These are phyloP conservation scores for Thermochaetoides thermophila DNA, from an alignment of 495 filamentous ascomycete species.

Conservation along the genomic window DNA sequence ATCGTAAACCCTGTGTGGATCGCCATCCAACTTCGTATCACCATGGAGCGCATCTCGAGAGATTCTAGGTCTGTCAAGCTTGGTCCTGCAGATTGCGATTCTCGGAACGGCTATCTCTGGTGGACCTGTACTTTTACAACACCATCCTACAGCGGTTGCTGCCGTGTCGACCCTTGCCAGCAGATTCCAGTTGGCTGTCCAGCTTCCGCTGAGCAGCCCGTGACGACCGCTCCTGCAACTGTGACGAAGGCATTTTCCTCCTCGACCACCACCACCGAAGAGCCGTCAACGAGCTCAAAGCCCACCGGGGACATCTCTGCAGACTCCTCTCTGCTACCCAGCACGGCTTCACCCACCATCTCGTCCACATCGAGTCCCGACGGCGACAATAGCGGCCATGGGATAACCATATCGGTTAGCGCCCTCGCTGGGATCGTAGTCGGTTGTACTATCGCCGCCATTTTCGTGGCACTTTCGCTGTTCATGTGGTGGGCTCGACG, in stretches of 20 bases:
- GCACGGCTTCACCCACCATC: conserved; percentile 1
- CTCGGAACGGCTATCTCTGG: conserved; percentile 7
- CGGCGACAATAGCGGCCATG: conserved; percentile 1
- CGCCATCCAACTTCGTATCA: background rate
- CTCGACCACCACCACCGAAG: background rate
- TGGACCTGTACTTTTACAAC: conserved; percentile 6
- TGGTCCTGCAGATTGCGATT: conserved; percentile 1
- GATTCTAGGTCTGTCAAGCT: background rate
- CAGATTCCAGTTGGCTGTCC: conserved; percentile 1
- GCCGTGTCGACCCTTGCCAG: conserved; percentile 12
- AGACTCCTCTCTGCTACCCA: background rate
- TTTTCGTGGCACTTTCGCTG: conserved; percentile 4
- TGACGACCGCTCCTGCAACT: no score
- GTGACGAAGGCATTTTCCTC: background rate
- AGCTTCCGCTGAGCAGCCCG: no score
- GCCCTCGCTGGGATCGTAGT: conserved; percentile 12
- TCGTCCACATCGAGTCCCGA: background rate
- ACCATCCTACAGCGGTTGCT: conserved; percentile 9
- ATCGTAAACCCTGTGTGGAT: conserved; percentile 1
- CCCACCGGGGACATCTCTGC: background rate
- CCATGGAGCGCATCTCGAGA: conserved; percentile 1
- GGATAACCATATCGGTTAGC: conserved; percentile 7
- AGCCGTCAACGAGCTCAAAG: background rate
- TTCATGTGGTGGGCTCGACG: conserved; percentile 9
- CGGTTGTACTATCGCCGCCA: conserved; percentile 4